A percentile compares a stretch with the other conserved stretches of the same genome.
These are phyloP conservation scores for Dendryphion nanum DNA, from an alignment of 2,329 filamentous ascomycete genomes.

Conservation along the genomic window DNA sequence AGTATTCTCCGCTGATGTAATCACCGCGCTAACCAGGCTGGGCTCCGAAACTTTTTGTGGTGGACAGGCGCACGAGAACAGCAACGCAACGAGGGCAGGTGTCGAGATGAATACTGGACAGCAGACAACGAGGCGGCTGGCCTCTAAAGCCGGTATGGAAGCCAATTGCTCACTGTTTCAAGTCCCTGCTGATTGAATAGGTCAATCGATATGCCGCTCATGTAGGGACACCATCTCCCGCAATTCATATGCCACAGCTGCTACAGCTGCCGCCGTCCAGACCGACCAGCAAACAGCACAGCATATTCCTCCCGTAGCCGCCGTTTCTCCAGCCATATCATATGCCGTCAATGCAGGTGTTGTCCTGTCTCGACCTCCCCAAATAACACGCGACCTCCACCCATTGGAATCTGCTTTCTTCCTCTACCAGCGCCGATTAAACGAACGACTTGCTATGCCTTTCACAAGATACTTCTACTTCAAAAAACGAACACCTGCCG, in stretches of 20 bases:
- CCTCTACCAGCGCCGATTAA: constrained; percentile 95
- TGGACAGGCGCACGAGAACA: constrained; percentile 11
- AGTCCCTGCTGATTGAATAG: constrained; percentile 18
- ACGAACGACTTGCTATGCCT: constrained; percentile 83
- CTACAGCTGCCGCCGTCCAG: constrained; percentile 38
- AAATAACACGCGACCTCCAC: constrained; percentile 79
- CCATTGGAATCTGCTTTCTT: constrained; percentile 91
- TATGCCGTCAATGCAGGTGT: constrained; percentile 61
- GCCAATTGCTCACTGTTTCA: constrained; percentile 4
- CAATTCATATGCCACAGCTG: constrained; percentile 34
- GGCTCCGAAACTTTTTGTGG: constrained; percentile 30
- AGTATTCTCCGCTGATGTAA: not conserved
- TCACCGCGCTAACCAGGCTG: constrained; percentile 11
- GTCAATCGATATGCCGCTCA: constrained; percentile 45
- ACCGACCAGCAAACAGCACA: constrained; percentile 26
- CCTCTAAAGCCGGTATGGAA: constrained; percentile 39
- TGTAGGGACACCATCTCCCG: constrained; percentile 44
- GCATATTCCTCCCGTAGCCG: constrained; percentile 34
- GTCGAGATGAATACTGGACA: constrained; percentile 45
- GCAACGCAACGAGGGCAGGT: constrained; percentile 9
- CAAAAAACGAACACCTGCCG: constrained; percentile 81
- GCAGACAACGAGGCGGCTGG: constrained; percentile 45
- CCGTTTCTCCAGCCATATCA: constrained; percentile 42
- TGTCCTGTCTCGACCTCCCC: constrained; percentile 82
- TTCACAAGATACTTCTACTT: constrained; percentile 94